Conservation (phyloP, 2,329 filamentous ascomycete species). For the Sporothrix pseudoabietina region DNA sequence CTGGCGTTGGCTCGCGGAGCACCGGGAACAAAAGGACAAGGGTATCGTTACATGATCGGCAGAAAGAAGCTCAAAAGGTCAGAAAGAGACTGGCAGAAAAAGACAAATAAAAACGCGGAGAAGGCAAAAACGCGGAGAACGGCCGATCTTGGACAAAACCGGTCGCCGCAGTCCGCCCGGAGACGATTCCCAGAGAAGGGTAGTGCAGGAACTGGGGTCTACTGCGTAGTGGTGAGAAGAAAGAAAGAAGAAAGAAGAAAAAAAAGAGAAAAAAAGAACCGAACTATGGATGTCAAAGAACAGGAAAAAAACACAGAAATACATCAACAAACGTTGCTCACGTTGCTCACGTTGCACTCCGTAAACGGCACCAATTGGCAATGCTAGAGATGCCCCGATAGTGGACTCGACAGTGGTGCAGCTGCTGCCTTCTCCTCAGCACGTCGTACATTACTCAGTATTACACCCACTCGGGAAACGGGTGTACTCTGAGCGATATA, state of each 20-base stretch:
- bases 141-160: neutral
- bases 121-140: slow-evolving; percentile 14
- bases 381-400: neutral
- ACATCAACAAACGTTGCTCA: neutral
- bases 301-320: neutral
- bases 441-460: too few species aligned
- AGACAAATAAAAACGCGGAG: slow-evolving; percentile 1
- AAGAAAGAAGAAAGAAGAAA: too few species aligned
- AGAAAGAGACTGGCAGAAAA: neutral
- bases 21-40: neutral
- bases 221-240: neutral
- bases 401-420: neutral
- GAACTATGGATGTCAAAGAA: neutral
- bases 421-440: neutral
- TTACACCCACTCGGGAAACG: neutral
- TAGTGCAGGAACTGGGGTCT: slow-evolving; percentile 7
- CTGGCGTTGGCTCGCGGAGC: neutral
- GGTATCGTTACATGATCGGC: slow-evolving; percentile 22
- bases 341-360: neutral
- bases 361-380: neutral
- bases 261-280: too few species aligned
- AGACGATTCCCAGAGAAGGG: slow-evolving; percentile 11
- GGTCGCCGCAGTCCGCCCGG: slow-evolving; percentile 25
- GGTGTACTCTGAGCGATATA: neutral
- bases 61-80: too few species aligned